Percentiles rank a stretch among this genome's conserved stretches.
These are phyloP conservation scores for Aspergillus niger DNA, from an alignment of 2,329 filamentous ascomycete species.

Conservation along the genomic window DNA sequence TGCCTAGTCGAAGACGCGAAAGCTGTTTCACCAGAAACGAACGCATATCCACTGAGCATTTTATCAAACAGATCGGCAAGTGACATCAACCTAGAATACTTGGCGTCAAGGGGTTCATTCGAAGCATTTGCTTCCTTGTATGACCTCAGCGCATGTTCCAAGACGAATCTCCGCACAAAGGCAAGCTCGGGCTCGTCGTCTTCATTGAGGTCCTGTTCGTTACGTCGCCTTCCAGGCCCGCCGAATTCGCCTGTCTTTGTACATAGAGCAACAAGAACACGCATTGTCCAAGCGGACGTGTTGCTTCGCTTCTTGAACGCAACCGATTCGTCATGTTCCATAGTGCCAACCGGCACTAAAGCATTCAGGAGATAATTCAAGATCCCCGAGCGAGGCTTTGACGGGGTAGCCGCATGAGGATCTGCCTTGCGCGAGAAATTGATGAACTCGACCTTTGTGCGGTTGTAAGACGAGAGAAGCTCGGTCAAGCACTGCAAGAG, in stretches of 20 bases:
- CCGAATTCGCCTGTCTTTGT: constrained; percentile 81
- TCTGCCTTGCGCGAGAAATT: constrained; percentile 95
- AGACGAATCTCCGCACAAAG: constrained; percentile 90
- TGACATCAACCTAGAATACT: constrained; percentile 84
- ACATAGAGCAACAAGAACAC: constrained; percentile 82
- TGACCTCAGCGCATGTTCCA: constrained; percentile 88
- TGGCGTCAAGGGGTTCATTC: constrained; percentile 76
- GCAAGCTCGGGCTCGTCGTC: constrained; percentile 59
- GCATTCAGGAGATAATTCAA: constrained; percentile 91
- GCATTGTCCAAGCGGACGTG: constrained; percentile 83
- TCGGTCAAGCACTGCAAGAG: constrained; percentile 89
- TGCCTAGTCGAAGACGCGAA: constrained; percentile 70
- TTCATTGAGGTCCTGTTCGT: constrained; percentile 36
- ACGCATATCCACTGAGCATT: constrained; percentile 81
- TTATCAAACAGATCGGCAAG: constrained; percentile 90
- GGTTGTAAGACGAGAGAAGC: constrained; percentile 85
- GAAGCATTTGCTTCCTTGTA: constrained; percentile 85
- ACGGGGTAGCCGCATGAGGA: constrained; percentile 79
- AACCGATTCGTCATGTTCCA: constrained; percentile 72
- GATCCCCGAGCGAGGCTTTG: constrained; percentile 89
- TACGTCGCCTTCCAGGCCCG: constrained; percentile 59
- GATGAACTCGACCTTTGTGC: constrained; percentile 97
- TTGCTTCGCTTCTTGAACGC: constrained; percentile 79
- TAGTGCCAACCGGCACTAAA: constrained; percentile 67
- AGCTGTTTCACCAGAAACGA: constrained; percentile 54